phyloP scores from a whole-genome alignment of 2,329 filamentous ascomycete species.

The Epichloe bromicola region DNA sequence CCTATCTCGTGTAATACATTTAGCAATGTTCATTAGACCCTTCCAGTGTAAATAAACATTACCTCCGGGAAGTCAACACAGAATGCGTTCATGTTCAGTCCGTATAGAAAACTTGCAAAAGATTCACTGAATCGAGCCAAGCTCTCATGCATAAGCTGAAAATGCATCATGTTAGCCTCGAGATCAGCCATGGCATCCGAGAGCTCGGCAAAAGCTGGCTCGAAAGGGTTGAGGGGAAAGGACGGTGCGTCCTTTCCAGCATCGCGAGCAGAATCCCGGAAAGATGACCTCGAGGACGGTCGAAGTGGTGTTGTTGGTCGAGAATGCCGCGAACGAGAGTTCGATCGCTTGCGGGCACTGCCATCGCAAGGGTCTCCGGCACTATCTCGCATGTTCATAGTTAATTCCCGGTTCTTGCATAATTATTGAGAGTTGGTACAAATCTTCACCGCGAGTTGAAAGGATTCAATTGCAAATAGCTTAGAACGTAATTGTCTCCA shows the following conservation, averaged over 20 bases:
- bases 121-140: constrained; percentile 87
- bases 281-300: constrained; percentile 76
- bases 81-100: constrained; percentile 97
- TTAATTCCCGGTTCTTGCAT: too few relatives aligned
- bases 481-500: too few relatives aligned
- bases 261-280: constrained; percentile 60
- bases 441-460: too few relatives aligned
- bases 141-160: constrained; percentile 94
- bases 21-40: not conserved
- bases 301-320: constrained; percentile 86
- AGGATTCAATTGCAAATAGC: too few relatives aligned
- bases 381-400: not conserved
- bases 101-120: constrained; percentile 84
- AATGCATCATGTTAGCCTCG: constrained; percentile 93
- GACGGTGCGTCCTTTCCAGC: constrained; percentile 36
- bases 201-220: constrained; percentile 85
- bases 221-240: constrained; percentile 63
- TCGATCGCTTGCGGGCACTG: constrained; percentile 30
- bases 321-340: constrained; percentile 51
- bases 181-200: constrained; percentile 90
- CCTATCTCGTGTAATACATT: constrained; percentile 32
- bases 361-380: constrained; percentile 1
- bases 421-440: too few relatives aligned
- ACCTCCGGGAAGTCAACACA: constrained; percentile 97
- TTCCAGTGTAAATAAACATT: constrained; percentile 5